A percentile compares a stretch with the other conserved stretches of the same genome.
phyloP scores from a whole-genome alignment of 768 basidiomycete species.

The Amyloporia xantha region DNA sequence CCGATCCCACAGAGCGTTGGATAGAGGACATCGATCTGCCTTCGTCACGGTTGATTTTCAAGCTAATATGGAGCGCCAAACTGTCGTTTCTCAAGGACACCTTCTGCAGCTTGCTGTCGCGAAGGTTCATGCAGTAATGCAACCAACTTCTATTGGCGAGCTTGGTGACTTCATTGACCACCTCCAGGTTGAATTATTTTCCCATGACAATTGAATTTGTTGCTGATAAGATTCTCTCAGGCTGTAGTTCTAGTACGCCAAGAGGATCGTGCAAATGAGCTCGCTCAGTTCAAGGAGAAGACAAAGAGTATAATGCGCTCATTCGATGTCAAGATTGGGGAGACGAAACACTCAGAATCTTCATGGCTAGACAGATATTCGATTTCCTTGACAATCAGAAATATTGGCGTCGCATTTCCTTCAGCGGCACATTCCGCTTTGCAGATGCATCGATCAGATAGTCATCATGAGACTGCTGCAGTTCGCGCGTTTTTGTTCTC shows the following conservation, averaged over 20 bases:
- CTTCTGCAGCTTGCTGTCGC: conserved; percentile 51
- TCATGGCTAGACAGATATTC: conserved; percentile 53
- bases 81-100: conserved; percentile 10
- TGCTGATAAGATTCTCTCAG: conserved; percentile 32
- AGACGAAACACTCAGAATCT: conserved; percentile 27
- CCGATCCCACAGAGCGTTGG: conserved; percentile 35
- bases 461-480: conserved; percentile 33
- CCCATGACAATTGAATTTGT: conserved; percentile 1
- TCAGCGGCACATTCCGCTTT: conserved; percentile 57
- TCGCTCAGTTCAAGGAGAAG: conserved; percentile 81
- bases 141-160: conserved; percentile 87
- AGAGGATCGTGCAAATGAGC: conserved; percentile 69
- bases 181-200: conserved; percentile 49
- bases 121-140: conserved; percentile 90
- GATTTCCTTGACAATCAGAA: conserved; percentile 48
- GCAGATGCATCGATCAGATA: conserved; percentile 37
- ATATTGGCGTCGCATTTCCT: conserved; percentile 89
- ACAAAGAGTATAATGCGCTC: conserved; percentile 66
- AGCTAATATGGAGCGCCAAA: conserved; percentile 17
- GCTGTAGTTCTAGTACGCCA: conserved; percentile 68
- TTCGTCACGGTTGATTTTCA: conserved; percentile 80
- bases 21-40: conserved; percentile 63
- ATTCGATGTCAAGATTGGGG: conserved; percentile 57
- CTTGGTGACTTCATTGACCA: conserved; percentile 86
- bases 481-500: conserved; percentile 85